phyloP scores from a whole-genome alignment of 1,284 basidiomycete species.

The Moesziomyces sp. region DNA sequence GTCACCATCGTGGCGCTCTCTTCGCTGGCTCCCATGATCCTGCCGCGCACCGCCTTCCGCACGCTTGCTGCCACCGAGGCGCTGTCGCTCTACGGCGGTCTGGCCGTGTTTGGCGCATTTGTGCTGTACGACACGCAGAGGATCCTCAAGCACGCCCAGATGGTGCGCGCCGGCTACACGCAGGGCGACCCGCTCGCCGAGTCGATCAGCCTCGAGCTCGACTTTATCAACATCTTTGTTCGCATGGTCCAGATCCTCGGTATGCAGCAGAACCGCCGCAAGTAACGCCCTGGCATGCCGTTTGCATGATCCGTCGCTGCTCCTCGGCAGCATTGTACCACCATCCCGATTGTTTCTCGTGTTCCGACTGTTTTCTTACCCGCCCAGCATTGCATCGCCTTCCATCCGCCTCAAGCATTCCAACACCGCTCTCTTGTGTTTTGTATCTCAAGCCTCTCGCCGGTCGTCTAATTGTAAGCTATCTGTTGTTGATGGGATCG shows the following conservation, averaged over 20 bases:
- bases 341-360: slow-evolving; percentile 3
- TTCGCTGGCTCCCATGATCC: slow-evolving; percentile 84
- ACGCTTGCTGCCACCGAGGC: slow-evolving; percentile 81
- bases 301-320: slow-evolving; percentile 2
- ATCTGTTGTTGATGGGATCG: slow-evolving; percentile 6
- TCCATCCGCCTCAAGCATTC: background rate
- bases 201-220: slow-evolving; percentile 79
- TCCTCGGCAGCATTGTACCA: slow-evolving; percentile 19
- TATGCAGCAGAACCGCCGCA: slow-evolving; percentile 68
- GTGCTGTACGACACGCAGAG: slow-evolving; percentile 87
- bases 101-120: slow-evolving; percentile 87
- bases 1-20: slow-evolving; percentile 87
- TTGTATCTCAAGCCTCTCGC: background rate
- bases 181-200: slow-evolving; percentile 81
- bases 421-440: slow-evolving; percentile 19
- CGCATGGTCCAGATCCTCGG: slow-evolving; percentile 84
- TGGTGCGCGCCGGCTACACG: slow-evolving; percentile 77
- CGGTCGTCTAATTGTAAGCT: slow-evolving; percentile 28
- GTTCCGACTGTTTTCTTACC: slow-evolving; percentile 1
- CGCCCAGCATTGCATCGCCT: slow-evolving; percentile 27
- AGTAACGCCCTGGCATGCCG: slow-evolving; percentile 18
- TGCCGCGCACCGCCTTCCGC: slow-evolving; percentile 80
- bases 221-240: slow-evolving; percentile 80
- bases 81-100: slow-evolving; percentile 80
- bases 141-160: slow-evolving; percentile 80